Evolutionary conservation across 2,329 filamentous ascomycete genomes (phyloP), one percentile per base, ranked within the genome.

Genomic region (Curvularia verruculosa): DNA sequence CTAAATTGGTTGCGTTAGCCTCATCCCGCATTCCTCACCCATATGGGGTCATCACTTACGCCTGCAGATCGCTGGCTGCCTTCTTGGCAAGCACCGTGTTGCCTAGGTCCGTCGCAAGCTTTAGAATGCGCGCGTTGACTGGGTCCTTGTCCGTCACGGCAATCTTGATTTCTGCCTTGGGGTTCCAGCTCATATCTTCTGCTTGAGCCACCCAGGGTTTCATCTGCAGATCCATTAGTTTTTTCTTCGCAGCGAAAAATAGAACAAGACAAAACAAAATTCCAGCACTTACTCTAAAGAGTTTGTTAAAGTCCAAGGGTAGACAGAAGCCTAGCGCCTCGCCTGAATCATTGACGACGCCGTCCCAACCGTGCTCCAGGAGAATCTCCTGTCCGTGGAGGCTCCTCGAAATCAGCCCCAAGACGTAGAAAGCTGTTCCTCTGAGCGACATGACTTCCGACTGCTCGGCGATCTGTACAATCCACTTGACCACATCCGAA

Each of bases 371-470:
- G 70, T 90, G 84, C 70, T 96, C 91, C 0, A 89, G 88, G 13
- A 99, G 79, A 56, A 98, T 96, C 75, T 96, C 92, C 24, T 98
- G 85, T 0, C 95, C 95, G 70, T 97, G 94, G 8, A 92, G 83
- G 49, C 94, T 98, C 52, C 95, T 85, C 1, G 93, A 97, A 53
- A 99, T 94, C 55, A 99, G 80, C 0, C 95, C 95, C 0, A 99
- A 80, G 0, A 97, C 95, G 69, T 97, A 99, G 77, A 98, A 98
- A 1, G 95, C 95, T 0, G 96, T 99, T 36, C 96, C 95, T 43
- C 96, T 86, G 68, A 99, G 83, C 56, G 92, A 96, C 87, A 99
- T 89, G 48, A 99, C 90, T 65, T 93, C 88, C 40, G 95, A 93
- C 26, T 83, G 81, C 74, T 96, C 91, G 1, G 95, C 95, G 72